Percentiles rank a stretch among this genome's conserved stretches.
Conservation (phyloP, 2,329 filamentous ascomycete species). For the Coniochaeta sp. region DNA sequence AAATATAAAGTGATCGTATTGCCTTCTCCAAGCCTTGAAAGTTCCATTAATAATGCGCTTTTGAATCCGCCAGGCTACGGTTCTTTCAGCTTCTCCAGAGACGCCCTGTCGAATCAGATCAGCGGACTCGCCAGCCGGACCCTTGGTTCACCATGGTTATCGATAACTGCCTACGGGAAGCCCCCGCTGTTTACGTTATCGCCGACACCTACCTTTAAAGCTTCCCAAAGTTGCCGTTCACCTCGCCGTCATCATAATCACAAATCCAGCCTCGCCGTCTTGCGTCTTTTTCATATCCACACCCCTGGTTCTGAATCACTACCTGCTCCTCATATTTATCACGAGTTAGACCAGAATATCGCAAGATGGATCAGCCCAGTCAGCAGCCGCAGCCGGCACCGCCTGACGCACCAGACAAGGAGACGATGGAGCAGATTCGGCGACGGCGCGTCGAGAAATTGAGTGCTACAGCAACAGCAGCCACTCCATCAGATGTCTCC, state of each 20-base stretch:
- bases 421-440: slow-evolving; percentile 52
- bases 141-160: neutral
- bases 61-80: neutral
- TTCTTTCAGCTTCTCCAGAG: neutral
- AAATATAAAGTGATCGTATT: too few species aligned
- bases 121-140: neutral
- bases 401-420: slow-evolving; percentile 47
- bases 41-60: neutral
- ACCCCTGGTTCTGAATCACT: neutral
- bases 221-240: neutral
- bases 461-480: slow-evolving; percentile 26
- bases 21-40: neutral
- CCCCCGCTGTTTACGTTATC: neutral
- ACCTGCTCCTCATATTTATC: neutral
- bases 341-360: neutral
- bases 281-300: neutral
- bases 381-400: slow-evolving; percentile 27
- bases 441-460: slow-evolving; percentile 42
- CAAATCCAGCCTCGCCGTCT: neutral
- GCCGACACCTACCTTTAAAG: neutral
- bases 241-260: neutral
- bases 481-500: slow-evolving; percentile 8
- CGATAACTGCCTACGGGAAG: neutral
- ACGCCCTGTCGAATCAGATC: neutral
- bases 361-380: slow-evolving; percentile 37